Evolutionary conservation across 495 filamentous ascomycete genomes (phyloP), one percentile per base, ranked within the genome.

Genomic region (Aspergillus baeticus): DNA sequence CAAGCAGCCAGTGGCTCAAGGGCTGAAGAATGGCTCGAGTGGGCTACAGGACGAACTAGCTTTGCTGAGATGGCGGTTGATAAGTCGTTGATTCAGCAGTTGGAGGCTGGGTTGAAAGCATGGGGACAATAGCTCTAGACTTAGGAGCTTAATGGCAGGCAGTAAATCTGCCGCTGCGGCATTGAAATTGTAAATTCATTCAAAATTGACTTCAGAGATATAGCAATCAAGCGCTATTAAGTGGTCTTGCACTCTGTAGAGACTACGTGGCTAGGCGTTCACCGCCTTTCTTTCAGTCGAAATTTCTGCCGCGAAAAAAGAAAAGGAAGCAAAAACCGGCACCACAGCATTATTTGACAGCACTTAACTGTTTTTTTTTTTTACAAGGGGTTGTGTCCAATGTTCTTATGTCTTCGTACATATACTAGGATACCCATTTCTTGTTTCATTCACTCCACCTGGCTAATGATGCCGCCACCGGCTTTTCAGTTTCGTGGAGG

Each of bases 21-120:
- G 43, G 84, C 81, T 8, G 80, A 85, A 66, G 57, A 69, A 3
- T 86, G 81, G 80, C 50, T 90, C 42, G 74, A 82, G 14, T 91
- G 86, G 85, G 77, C 72, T 64, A 78, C 69, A 13, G 77, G 57
- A 18, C 65, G 78, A 34, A 81, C 88, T 3, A 87, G 84, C 56
- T 91, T 87, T 61, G 63, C 72, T 2, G 86, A 89, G 63, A 73
- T 84, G 65, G 83, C 78, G 14, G 54, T 66, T 15, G 77, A 78
- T 59, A 74, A 66, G 38, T 39, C 49, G 14, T 65, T 82, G 55
- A 75, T 81, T 8, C 42, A 61, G 5, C 31, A 52, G 26, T 36
- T 75, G 15, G 64, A 68, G 38, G 53, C 51, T 0, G 72, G 73
- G 0, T 39, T 71, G 41, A 49, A 43, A 23, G 18, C 17, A 15